phyloP scores from a whole-genome alignment of 768 basidiomycete species.

The Holtermannia corniformis region DNA sequence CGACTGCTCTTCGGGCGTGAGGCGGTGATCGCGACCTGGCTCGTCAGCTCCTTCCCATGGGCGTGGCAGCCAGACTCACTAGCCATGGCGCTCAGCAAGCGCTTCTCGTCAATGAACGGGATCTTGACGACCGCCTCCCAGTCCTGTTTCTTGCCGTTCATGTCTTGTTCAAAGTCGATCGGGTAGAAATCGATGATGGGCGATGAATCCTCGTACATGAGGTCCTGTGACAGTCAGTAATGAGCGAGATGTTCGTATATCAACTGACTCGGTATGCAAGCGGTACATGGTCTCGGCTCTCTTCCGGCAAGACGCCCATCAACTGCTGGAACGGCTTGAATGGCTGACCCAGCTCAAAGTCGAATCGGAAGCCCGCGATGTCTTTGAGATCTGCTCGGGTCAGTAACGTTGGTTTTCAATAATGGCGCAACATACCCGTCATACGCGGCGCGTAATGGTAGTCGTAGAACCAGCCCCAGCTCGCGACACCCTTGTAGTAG shows the following conservation, averaged over 20 bases:
- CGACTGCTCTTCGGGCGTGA: conserved; percentile 62
- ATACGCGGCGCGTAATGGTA: conserved; percentile 97
- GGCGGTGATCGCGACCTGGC: conserved; percentile 64
- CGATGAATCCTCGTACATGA: conserved; percentile 77
- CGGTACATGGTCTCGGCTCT: conserved; percentile 82
- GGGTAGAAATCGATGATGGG: conserved; percentile 94
- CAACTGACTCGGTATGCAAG: conserved; percentile 63
- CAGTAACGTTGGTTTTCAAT: not conserved
- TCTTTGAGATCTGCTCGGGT: conserved; percentile 49
- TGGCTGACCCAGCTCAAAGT: conserved; percentile 75
- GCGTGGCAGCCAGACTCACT: conserved; percentile 45
- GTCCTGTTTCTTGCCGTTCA: conserved; percentile 96
- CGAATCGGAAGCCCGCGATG: conserved; percentile 69
- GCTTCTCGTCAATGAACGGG: conserved; percentile 80
- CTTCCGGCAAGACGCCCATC: conserved; percentile 92
- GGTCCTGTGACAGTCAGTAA: conserved; percentile 51
- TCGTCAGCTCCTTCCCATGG: not conserved
- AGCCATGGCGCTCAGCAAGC: conserved; percentile 73
- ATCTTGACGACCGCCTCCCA: conserved; percentile 99
- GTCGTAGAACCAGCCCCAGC: conserved; percentile 98
- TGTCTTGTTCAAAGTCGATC: conserved; percentile 74
- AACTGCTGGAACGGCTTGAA: conserved; percentile 91
- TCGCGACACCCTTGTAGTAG: conserved; percentile 93
- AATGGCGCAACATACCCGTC: conserved; percentile 54
- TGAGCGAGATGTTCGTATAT: too few species aligned